These are phyloP conservation scores for Lecanicillium sp. DNA, from an alignment of 2,329 filamentous ascomycete species.

Conservation along the genomic window DNA sequence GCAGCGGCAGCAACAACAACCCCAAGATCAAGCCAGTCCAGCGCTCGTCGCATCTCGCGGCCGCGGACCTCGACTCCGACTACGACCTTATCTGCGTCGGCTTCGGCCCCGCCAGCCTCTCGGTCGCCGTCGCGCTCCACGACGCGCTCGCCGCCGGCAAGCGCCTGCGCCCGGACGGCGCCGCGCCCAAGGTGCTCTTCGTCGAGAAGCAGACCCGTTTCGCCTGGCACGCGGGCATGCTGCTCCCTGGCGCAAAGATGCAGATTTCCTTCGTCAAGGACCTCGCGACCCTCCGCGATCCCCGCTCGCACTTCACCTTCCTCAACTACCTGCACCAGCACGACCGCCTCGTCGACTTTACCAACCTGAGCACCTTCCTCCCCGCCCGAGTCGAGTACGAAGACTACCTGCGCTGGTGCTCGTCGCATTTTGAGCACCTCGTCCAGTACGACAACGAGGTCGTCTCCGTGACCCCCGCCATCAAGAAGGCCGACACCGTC, in stretches of 20 bases:
- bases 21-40: neutral
- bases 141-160: slow-evolving; percentile 59
- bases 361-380: slow-evolving; percentile 83
- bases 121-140: slow-evolving; percentile 82
- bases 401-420: slow-evolving; percentile 93
- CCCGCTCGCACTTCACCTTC: slow-evolving; percentile 88
- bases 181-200: slow-evolving; percentile 69
- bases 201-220: slow-evolving; percentile 80
- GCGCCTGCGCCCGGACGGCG: slow-evolving; percentile 33
- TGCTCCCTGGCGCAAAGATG: slow-evolving; percentile 89
- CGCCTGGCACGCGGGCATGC: slow-evolving; percentile 93
- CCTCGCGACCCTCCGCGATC: slow-evolving; percentile 81
- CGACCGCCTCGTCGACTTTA: slow-evolving; percentile 78
- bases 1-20: neutral
- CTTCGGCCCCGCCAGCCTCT: slow-evolving; percentile 86
- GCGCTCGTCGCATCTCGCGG: slow-evolving; percentile 33
- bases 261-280: slow-evolving; percentile 98
- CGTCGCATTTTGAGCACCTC: slow-evolving; percentile 65
- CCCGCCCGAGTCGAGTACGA: slow-evolving; percentile 86
- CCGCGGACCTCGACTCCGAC: slow-evolving; percentile 54
- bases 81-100: slow-evolving; percentile 87
- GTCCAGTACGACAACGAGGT: slow-evolving; percentile 78
- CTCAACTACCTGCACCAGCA: slow-evolving; percentile 87
- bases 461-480: slow-evolving; percentile 59
- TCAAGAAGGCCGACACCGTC: slow-evolving; percentile 42